A percentile compares a stretch with the other conserved stretches of the same genome.
Conservation (phyloP, 768 basidiomycete species). For the Tulasnella sp. region DNA sequence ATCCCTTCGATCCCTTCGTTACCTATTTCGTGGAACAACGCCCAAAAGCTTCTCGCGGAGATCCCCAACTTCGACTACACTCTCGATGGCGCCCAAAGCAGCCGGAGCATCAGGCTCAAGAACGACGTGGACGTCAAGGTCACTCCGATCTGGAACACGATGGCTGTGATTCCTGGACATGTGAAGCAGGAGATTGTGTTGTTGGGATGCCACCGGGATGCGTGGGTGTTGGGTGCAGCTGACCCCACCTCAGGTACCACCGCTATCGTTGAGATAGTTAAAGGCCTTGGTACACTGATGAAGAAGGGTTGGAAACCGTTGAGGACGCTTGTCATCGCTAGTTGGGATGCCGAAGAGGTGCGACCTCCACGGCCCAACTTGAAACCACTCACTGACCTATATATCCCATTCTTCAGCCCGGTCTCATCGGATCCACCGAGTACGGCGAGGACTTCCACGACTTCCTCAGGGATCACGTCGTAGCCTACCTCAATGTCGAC, state of each 20-base stretch:
- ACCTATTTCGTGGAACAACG: conserved; percentile 90
- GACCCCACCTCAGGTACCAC: conserved; percentile 84
- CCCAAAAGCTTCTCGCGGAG: conserved; percentile 63
- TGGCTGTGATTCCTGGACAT: conserved; percentile 80
- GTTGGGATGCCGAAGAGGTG: conserved; percentile 75
- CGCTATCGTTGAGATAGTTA: conserved; percentile 73
- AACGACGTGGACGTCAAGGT: conserved; percentile 80
- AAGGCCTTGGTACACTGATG: conserved; percentile 70
- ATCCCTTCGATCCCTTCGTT: conserved; percentile 80
- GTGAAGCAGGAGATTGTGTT: conserved; percentile 84
- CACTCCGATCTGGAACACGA: conserved; percentile 89
- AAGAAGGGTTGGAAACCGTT: conserved; percentile 82
- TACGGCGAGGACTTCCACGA: conserved; percentile 90
- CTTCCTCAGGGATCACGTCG: conserved; percentile 79
- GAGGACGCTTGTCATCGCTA: conserved; percentile 70
- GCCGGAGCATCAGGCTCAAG: conserved; percentile 55
- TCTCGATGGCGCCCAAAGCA: conserved; percentile 47
- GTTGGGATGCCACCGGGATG: conserved; percentile 88
- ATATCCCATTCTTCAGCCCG: conserved; percentile 48
- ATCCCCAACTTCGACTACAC: conserved; percentile 39
- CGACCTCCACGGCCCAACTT: conserved; percentile 28
- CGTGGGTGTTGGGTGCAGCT: conserved; percentile 79
- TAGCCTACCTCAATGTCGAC: conserved; percentile 81
- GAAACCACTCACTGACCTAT: neutral
- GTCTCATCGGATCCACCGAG: conserved; percentile 85